These are phyloP conservation scores for Rhododendron simsii DNA, from an alignment of 148 eudicot genomes.

Conservation along the genomic window DNA sequence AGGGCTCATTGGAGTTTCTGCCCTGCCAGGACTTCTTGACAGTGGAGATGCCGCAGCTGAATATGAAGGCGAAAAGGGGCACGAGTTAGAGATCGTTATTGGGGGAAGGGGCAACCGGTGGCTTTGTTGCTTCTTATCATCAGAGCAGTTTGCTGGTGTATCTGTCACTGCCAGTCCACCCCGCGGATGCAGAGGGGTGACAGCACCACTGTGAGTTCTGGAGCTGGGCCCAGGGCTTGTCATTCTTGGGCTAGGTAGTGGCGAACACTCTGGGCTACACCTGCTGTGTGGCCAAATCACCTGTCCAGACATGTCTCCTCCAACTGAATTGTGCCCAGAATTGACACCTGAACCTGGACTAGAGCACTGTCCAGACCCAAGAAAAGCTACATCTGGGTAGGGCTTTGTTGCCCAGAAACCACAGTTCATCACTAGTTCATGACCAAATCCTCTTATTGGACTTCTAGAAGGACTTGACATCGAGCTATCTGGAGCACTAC, in stretches of 20 bases:
- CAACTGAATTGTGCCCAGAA: conserved; percentile 34
- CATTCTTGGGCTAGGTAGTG: conserved; percentile 40
- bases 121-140: conserved; percentile 34
- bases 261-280: conserved; percentile 41
- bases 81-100: conserved; percentile 11
- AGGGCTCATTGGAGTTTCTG: conserved; percentile 24
- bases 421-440: conserved; percentile 11
- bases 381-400: conserved; percentile 16
- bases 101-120: conserved; percentile 36
- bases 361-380: conserved; percentile 30
- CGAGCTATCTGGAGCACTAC: conserved; percentile 34
- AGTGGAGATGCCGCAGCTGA: conserved; percentile 14
- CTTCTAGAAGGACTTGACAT: conserved; percentile 38
- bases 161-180: conserved; percentile 19
- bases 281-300: conserved; percentile 36
- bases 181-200: conserved; percentile 33
- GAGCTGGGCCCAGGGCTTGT: conserved; percentile 39
- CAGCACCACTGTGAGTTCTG: conserved; percentile 36
- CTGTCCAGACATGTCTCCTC: conserved; percentile 29
- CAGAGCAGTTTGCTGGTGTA: conserved; percentile 19
- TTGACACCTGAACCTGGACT: conserved; percentile 36
- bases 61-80: conserved; percentile 23
- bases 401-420: conserved; percentile 25
- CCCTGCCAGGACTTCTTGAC: conserved; percentile 23
- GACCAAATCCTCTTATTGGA: conserved; percentile 26